Evolutionary conservation across 2,329 filamentous ascomycete genomes (phyloP), one percentile per base, ranked within the genome.

Genomic region (Epichloe baconii): DNA sequence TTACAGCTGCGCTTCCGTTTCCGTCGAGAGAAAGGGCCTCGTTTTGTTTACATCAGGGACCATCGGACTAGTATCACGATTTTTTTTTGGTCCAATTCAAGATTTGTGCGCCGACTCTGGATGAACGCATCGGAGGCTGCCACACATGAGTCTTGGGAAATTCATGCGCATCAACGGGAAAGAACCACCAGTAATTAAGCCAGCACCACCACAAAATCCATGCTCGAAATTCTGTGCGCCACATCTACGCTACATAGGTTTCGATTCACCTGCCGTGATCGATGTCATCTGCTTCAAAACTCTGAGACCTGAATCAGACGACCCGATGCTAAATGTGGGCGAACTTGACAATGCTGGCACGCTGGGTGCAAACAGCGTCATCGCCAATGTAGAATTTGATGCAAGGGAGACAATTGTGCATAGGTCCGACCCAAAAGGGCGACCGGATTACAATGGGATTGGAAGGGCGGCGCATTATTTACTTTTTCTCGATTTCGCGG

Each of bases 201-300:
- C 31, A 5, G 19, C n/a, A 42, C 7, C 40, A 19, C 40, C 19
- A 17, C 17, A 43, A 31, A 31, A 31, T 31, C 31, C 31, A 31
- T 31, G 43, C 21, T 40, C 23, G 12, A 21, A 7, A 37, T 40
- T 23, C 17, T 19, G 49, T 38, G 21, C 34, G 44, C 31, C 38
- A 38, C 5, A 17, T 47, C 47, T 43, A 41, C 50, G 50, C 46
- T 19, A 26, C 14, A 26, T 38, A 21, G 23, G 31, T 36, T 47
- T 54, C 54, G 51, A 52, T 53, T 52, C 51, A 54, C 47, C 43
- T 47, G 31, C 41, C 15, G 45, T 53, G 55, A 60, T 60, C 56
- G 59, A 56, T 58, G 61, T 8, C 21, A 19, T 38, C 47, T 48
- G 15, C 44, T 38, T 37, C 12, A 23, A 11, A 23, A 23, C 19